phyloP scores from a whole-genome alignment of 768 basidiomycete genomes.

The Floccularia luteovirens region DNA sequence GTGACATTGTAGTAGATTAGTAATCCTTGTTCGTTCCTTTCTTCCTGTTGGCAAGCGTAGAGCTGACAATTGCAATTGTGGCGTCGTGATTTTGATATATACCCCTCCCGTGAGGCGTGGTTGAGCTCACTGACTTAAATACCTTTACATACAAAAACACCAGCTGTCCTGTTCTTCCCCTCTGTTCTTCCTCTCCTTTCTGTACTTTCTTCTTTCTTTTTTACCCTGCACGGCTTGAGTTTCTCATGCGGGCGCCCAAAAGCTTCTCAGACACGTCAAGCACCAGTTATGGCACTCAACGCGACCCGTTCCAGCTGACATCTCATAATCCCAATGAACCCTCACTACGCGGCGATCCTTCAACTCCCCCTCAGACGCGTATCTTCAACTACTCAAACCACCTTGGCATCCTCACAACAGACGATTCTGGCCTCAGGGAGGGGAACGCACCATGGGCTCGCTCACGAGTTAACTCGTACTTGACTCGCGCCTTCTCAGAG shows the following conservation, averaged over 20 bases:
- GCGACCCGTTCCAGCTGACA: background rate
- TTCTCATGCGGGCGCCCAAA: background rate
- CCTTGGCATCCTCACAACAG: background rate
- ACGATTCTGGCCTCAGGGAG: background rate
- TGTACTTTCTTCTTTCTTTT: constrained; percentile 6
- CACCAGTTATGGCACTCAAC: background rate
- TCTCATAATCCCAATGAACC: background rate
- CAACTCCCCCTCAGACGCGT: background rate
- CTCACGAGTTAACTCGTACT: background rate
- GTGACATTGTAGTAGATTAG: too few relatives aligned
- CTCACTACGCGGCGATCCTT: background rate
- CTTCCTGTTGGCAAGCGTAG: too few relatives aligned
- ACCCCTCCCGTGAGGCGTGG: background rate
- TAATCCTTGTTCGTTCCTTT: constrained; percentile 1
- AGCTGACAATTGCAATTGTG: background rate
- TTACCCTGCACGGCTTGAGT: background rate
- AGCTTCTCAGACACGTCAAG: too few relatives aligned
- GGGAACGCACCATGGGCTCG: background rate
- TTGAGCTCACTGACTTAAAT: too few relatives aligned
- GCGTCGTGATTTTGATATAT: background rate
- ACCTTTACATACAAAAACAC: too few relatives aligned
- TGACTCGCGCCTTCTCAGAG: background rate
- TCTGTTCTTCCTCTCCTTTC: constrained; percentile 5
- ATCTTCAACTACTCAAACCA: too few relatives aligned
- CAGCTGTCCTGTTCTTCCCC: too few relatives aligned